Evolutionary conservation across 768 basidiomycete species (phyloP), one percentile per base, ranked within the genome.

Genomic region (Mycena epipterygia): DNA sequence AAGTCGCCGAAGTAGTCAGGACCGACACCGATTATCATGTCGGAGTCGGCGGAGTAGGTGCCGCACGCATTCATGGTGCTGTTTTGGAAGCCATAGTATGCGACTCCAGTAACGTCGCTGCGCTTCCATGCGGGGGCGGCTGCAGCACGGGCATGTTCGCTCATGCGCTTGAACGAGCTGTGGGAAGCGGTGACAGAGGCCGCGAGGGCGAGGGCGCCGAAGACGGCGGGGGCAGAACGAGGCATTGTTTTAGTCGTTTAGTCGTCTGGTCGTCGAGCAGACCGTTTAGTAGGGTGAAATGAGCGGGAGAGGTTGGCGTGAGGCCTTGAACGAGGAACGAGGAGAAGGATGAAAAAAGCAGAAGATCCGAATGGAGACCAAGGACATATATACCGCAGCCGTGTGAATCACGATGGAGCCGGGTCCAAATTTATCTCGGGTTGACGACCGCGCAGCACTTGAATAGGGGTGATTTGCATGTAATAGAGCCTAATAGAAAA

Each of bases 41-140:
- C 72, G 51, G 64, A 21, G 72, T 73, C 72, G n/a, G 25, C 23
- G 41, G 68, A 70, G 33, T 39, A 39, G 3, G 72, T 73, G 35
- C 72, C 72, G 33, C 72, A 73, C 21, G 72, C 72, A 55, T 70
- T 73, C 72, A 30, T 21, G 41, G 72, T 73, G 44, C 49, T 53
- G 62, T 73, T 73, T 41, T 73, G 72, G 72, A 37, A 73, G n/a
- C 72, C 72, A 14, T 70, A 73, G 72, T 73, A 73, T 13, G 72
- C 72, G 25, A 32, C 25, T 4, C 72, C 72, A 17, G 72, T 30
- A 33, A 67, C 51, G n/a, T 39, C 64, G 27, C 19, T 25, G 55
- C 68, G 72, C 65, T 68, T 70, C 59, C 57, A 64, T 27, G n/a
- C 57, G 21, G 55, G 35, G 0, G 62, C 33, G 5, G 30, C 56